Evolutionary conservation across 1,284 basidiomycete genomes (phyloP).

Genomic region (Wallemia mellicola): DNA sequence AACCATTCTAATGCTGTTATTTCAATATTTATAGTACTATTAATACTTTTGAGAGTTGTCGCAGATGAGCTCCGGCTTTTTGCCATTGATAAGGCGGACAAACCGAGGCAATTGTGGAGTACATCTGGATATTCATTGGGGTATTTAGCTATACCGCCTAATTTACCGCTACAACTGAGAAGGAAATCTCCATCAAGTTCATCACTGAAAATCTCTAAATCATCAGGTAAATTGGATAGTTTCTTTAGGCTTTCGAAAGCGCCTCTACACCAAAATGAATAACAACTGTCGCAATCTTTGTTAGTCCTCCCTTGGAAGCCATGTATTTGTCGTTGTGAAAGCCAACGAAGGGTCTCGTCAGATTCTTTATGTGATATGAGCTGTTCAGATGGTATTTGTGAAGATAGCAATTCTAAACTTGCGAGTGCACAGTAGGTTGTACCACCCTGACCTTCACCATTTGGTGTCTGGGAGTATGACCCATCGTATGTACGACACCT

Average conservation of each 20-base stretch:
- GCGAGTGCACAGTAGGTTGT: background rate
- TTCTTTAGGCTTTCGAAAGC: background rate
- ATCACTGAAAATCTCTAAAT: background rate
- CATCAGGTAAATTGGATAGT: background rate
- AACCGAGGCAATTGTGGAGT: background rate
- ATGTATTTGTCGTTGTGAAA: background rate
- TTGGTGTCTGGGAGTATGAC: background rate
- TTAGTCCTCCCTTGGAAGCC: background rate
- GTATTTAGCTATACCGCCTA: background rate
- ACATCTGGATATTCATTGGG: background rate
- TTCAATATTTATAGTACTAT: background rate
- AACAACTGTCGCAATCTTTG: background rate
- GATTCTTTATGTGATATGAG: background rate
- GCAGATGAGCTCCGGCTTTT: background rate
- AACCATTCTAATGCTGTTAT: background rate
- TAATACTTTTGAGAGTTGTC: background rate
- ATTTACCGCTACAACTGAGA: background rate
- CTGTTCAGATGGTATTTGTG: background rate
- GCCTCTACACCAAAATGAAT: background rate
- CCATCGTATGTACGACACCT: background rate
- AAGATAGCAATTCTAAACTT: background rate
- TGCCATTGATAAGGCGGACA: background rate
- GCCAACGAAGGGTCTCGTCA: background rate
- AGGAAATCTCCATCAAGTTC: background rate
- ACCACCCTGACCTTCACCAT: background rate